Conservation (phyloP, 805 yeast genomes). For the Pichia phayaonensis region DNA sequence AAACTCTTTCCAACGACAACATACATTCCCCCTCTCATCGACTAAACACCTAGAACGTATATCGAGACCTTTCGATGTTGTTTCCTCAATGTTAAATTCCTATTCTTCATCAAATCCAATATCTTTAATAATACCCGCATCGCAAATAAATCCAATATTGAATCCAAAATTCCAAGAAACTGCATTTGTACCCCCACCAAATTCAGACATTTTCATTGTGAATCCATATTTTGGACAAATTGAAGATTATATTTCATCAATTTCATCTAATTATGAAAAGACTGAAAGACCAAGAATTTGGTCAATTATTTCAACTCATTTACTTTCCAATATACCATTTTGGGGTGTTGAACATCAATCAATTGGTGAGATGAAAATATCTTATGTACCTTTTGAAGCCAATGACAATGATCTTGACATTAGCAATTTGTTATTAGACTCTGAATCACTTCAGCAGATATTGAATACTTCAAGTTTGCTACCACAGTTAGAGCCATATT, state of each 20-base stretch:
- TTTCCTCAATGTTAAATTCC: not conserved
- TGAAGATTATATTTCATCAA: conserved; percentile 6
- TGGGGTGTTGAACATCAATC: conserved; percentile 20
- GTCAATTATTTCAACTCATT: conserved; percentile 18
- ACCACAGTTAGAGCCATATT: conserved; percentile 3
- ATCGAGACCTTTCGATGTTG: not conserved
- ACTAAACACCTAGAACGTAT: not conserved
- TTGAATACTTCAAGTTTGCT: conserved; percentile 7
- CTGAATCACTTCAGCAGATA: conserved; percentile 11
- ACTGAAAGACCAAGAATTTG: conserved; percentile 16
- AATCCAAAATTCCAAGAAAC: not conserved
- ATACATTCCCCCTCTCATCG: conserved; percentile 1
- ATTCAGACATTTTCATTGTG: conserved; percentile 20
- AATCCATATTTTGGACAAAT: conserved; percentile 19
- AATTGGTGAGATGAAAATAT: conserved; percentile 19
- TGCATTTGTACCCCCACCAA: conserved; percentile 5
- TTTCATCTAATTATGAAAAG: conserved; percentile 2
- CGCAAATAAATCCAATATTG: conserved; percentile 2
- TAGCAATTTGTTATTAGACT: conserved; percentile 2
- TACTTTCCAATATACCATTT: conserved; percentile 9
- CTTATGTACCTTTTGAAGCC: conserved; percentile 13
- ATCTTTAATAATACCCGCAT: conserved; percentile 2
- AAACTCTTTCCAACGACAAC: conserved; percentile 8
- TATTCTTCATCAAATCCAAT: not conserved
- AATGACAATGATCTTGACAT: not conserved